Base-by-base conservation (phyloP, 2,329 filamentous ascomycete species). In the Stagonosporopsis vannaccii region DNA sequence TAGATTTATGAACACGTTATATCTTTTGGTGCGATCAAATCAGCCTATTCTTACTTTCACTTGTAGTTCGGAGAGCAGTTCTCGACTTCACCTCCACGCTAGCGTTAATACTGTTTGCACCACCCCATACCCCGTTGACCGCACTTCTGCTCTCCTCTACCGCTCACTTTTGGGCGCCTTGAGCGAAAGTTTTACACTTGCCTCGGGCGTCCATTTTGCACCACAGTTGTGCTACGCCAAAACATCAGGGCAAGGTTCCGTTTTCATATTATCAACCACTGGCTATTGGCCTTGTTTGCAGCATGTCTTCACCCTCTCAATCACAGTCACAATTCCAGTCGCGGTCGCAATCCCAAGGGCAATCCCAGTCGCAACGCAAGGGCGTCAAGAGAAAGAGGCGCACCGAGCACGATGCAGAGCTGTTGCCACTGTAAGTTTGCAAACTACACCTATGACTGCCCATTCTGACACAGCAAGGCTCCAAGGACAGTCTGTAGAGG, bases 1-100 rank as follows among this genome's bases (percentile, higher is more conserved):
- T 51, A 56, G 53, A 51, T 51, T 37, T 40, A 56, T 51, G 53
- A 51, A 42, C 36, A 42, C 22, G 46, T 41, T 19, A 45, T 47
- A 42, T 45, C 4, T 43, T 41, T 37, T 23, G 22, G 13, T 32
- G 30, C 4, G 1, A 30, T 11, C 12, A 22, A 1, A 15, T 12
- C 15, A 37, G 12, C 2, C 13, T 20, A 2, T 52, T 12, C 20
- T 11, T 13, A 26, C 4, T n/a, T 39, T 23, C 13, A 15, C 19
- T 39, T 35, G 28, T 15, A 3, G 3, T 3, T 15, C 15, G 12
- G 3, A 7, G 12, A 11, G 26, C 26, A 28, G 4, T 28, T 11
- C 8, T 28, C 12, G 15, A 32, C 30, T 23, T 40, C 37, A 25
- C 37, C 23, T 28, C 22, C 23, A 28, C 39, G 25, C 20, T 41